Conservation (phyloP, 2,329 filamentous ascomycete genomes). For the Calonectria pseudoturangicola region DNA sequence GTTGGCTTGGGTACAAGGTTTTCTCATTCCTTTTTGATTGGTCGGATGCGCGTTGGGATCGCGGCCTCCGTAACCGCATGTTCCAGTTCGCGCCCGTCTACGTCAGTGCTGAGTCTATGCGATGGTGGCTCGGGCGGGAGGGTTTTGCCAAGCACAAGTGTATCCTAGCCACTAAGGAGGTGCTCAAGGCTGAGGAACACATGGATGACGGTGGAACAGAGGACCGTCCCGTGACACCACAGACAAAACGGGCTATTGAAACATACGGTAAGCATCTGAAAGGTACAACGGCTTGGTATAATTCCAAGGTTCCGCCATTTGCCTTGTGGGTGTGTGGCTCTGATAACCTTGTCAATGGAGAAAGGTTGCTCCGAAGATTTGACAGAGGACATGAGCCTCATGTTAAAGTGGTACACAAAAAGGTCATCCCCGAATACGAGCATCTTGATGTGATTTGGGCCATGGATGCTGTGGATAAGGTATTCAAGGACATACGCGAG, state of each 20-base stretch:
- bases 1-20: constrained; percentile 88
- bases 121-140: constrained; percentile 94
- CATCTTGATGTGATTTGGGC: constrained; percentile 97
- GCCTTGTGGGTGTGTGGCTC: constrained; percentile 91
- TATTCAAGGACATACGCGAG: constrained; percentile 86
- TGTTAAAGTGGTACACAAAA: constrained; percentile 86
- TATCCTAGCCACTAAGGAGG: constrained; percentile 86
- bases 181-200: constrained; percentile 76
- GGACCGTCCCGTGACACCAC: constrained; percentile 44
- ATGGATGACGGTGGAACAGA: constrained; percentile 69
- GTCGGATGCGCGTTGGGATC: constrained; percentile 90
- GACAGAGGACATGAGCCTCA: constrained; percentile 86
- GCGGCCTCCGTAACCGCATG: constrained; percentile 84
- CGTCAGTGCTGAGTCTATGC: constrained; percentile 91
- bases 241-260: constrained; percentile 55
- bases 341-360: constrained; percentile 90
- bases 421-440: constrained; percentile 90
- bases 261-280: constrained; percentile 63
- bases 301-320: constrained; percentile 85
- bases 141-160: constrained; percentile 89
- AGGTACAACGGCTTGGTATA: constrained; percentile 85
- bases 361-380: constrained; percentile 83
- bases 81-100: constrained; percentile 96
- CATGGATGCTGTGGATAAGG: constrained; percentile 88
- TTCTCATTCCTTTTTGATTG: constrained; percentile 94